A percentile compares a stretch with the other conserved stretches of the same genome.
phyloP scores from a whole-genome alignment of 1,284 basidiomycete species.

The Apiotrichum laibachii region DNA sequence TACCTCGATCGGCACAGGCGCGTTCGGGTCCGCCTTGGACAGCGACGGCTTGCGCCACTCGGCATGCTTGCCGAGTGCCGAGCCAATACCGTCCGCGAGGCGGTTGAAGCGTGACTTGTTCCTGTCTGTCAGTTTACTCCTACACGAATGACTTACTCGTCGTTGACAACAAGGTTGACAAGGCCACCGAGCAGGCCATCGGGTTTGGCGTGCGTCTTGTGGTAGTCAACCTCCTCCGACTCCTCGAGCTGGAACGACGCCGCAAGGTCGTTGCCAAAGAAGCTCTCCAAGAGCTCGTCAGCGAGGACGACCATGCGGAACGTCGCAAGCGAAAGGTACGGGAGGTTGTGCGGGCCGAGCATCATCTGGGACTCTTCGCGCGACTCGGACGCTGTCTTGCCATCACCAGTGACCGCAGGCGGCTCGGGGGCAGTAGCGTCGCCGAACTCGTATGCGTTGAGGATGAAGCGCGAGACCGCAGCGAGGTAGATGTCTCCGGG shows the following conservation, averaged over 20 bases:
- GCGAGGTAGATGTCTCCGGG: slow-evolving; percentile 95
- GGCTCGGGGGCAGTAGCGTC: slow-evolving; percentile 69
- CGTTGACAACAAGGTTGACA: slow-evolving; percentile 81
- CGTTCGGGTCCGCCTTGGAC: slow-evolving; percentile 66
- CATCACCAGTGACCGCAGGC: slow-evolving; percentile 43
- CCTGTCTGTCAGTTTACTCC: slow-evolving; percentile 23
- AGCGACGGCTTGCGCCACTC: slow-evolving; percentile 66
- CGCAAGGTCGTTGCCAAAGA: slow-evolving; percentile 86
- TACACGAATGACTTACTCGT: slow-evolving; percentile 54
- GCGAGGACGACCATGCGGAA: slow-evolving; percentile 97
- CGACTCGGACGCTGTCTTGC: slow-evolving; percentile 54
- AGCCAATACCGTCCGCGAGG: slow-evolving; percentile 87
- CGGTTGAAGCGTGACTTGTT: slow-evolving; percentile 49
- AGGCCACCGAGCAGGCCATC: slow-evolving; percentile 72
- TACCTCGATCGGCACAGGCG: slow-evolving; percentile 64
- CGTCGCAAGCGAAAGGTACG: slow-evolving; percentile 71
- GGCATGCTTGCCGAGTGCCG: slow-evolving; percentile 80
- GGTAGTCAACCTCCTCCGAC: slow-evolving; percentile 57
- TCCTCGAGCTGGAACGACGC: slow-evolving; percentile 79
- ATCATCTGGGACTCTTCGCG: slow-evolving; percentile 53
- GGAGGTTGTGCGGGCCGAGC: slow-evolving; percentile 61
- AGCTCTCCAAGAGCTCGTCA: slow-evolving; percentile 88
- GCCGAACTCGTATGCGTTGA: slow-evolving; percentile 94
- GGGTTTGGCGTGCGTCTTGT: slow-evolving; percentile 55
- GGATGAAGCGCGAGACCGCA: slow-evolving; percentile 91